Evolutionary conservation across 441 rosid genomes (phyloP).

Genomic region (Pelargonium myrrhifolium): DNA sequence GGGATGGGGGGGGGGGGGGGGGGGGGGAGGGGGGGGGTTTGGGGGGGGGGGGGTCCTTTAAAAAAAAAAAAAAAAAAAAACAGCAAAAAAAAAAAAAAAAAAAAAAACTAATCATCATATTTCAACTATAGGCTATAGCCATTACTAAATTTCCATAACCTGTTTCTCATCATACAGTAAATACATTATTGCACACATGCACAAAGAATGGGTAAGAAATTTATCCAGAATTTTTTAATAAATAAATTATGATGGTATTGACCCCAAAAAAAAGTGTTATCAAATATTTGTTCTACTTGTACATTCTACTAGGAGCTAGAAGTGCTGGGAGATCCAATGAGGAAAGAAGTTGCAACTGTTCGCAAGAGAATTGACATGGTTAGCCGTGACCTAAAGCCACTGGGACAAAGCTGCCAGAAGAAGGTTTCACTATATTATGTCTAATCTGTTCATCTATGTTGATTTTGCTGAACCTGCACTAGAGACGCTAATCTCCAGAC

Average conservation of each 20-base stretch:
- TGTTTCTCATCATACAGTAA: background rate
- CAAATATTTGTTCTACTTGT: background rate
- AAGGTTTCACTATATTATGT: constrained; percentile 37
- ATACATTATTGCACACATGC: background rate
- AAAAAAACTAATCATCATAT: background rate
- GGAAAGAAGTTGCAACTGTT: constrained; percentile 67
- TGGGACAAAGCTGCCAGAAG: constrained; percentile 75
- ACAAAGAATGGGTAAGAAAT: background rate
- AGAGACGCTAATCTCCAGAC: background rate
- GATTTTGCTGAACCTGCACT: background rate
- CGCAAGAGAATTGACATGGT: constrained; percentile 64
- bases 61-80: too few relatives aligned
- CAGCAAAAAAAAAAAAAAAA: too few relatives aligned
- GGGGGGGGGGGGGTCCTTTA: too few relatives aligned
- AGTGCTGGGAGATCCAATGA: constrained; percentile 63
- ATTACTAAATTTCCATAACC: background rate
- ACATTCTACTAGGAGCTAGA: constrained; percentile 48
- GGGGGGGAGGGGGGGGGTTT: too few relatives aligned
- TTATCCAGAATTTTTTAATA: background rate
- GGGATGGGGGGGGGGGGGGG: too few relatives aligned
- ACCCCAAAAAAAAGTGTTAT: background rate
- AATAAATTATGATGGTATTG: too few relatives aligned
- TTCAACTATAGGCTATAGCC: background rate
- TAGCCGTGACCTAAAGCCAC: constrained; percentile 58
- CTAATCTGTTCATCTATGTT: too few relatives aligned